Percentiles rank a stretch among this genome's conserved stretches.
Evolutionary conservation across 371 early-diverging fungal species (phyloP).

Genomic region (Thermomucor indicae-seudaticae): DNA sequence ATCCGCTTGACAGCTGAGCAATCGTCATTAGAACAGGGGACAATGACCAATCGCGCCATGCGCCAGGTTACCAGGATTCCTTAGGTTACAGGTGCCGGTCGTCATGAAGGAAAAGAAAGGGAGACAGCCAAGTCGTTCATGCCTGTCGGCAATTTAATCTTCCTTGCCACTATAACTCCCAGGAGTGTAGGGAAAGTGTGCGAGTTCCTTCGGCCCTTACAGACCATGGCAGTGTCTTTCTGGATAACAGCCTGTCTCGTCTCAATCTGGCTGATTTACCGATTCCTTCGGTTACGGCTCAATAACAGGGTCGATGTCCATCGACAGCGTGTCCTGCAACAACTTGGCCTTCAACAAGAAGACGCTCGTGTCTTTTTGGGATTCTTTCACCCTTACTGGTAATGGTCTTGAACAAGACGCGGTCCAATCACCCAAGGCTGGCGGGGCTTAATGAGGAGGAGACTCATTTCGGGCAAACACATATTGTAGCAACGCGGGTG

Average conservation of each 20-base stretch:
- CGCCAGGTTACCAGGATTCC: slow-evolving; percentile 9
- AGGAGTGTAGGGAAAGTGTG: not conserved
- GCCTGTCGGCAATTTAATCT: not conserved
- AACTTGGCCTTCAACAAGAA: slow-evolving; percentile 17
- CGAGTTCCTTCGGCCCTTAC: not conserved
- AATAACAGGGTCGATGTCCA: slow-evolving; percentile 11
- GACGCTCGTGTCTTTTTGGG: slow-evolving; percentile 47
- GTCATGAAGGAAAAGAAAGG: not conserved
- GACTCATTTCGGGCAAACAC: too few relatives aligned
- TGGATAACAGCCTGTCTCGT: slow-evolving; percentile 18
- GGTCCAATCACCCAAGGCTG: not conserved
- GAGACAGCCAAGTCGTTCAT: not conserved
- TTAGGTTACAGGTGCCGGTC: slow-evolving; percentile 9
- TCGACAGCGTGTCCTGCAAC: slow-evolving; percentile 20
- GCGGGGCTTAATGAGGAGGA: not conserved
- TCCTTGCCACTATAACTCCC: not conserved
- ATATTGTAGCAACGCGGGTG: slow-evolving; percentile 76
- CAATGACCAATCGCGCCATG: not conserved
- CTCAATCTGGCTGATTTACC: slow-evolving; percentile 5
- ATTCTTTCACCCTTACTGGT: slow-evolving; percentile 90
- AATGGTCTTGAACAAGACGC: slow-evolving; percentile 4
- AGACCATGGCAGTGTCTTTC: slow-evolving; percentile 23
- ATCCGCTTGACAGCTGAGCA: slow-evolving; percentile 59
- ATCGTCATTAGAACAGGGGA: not conserved
- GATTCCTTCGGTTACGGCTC: slow-evolving; percentile 13